Base-by-base conservation (phyloP, 768 basidiomycete genomes). In the Collybiopsis luxurians region DNA sequence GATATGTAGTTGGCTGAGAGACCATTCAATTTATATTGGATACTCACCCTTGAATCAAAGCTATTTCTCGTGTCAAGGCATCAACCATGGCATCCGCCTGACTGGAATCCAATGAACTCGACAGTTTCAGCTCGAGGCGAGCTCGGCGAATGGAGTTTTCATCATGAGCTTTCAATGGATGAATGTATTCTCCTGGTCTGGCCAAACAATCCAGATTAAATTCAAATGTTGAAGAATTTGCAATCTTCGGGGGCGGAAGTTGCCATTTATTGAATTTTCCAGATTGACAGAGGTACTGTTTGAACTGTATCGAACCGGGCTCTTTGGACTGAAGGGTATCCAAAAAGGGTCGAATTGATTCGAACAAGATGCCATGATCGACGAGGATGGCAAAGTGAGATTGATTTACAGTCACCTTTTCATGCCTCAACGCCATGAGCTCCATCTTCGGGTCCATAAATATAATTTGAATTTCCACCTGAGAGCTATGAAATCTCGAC, bases 41-140 rank as follows among this genome's bases (percentile, higher is more conserved):
- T 60, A 38, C 72, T 59, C 62, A 89, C 85, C 90, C 90, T 71
- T 92, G 89, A 38, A 92, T 86, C 46, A 92, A 68, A 0, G 81
- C 73, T 0, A 91, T 65, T 61, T 90, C 86, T 48, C 82, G 69
- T 0, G 76, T 79, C 36, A 91, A 65, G 0, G 81, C 73, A 55
- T 85, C 80, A 3, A 92, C 66, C 2, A 92, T 72, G 0, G 90
- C 85, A 54, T 89, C 84, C 0, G 79, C 84, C 64, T 92, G 90
- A 66, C 86, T 87, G 0, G 79, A 73, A 60, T 92, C 90, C 27
- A 92, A 73, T 5, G 77, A 71, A 63, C 85, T 89, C 3, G 70
- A 67, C 17, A 63, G 57, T 40, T 59, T 69, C n/a, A 90, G 66
- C 40, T 75, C 72, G 21, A 66, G 58, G 4, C 82, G 76, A 0